Base-by-base conservation (phyloP, 2,329 filamentous ascomycete genomes). In the Talaromyces sp. region DNA sequence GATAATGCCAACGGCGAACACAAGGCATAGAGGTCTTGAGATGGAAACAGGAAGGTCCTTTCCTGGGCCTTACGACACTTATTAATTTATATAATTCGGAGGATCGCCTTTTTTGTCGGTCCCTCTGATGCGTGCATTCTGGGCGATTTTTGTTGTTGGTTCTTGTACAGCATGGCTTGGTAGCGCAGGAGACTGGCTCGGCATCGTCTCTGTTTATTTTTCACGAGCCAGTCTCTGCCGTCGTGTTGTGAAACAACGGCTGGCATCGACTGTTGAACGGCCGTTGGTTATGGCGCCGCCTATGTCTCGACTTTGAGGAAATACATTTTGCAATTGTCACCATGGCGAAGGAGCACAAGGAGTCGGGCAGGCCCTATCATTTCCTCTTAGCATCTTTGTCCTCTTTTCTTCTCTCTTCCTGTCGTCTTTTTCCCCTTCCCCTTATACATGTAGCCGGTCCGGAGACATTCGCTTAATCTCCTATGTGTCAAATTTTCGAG, bases 391-490 rank as follows among this genome's bases (percentile, higher is more conserved):
- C 57, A 63, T 63, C 53, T n/a, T 63, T 60, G 57, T 63, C 55
- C 57, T 8, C 13, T 47, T 15, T 25, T 11, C 4, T 9, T 8
- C 22, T 25, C 3, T 47, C 19, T 3, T 25, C 44, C 8, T 25
- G 1, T 25, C n/a, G 7, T 25, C 22, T 47, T 9, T 11, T 17
- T 8, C 44, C 9, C 19, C 44, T 47, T 47, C 44, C 11, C 27
- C 30, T 7, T 28, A 53, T 22, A 30, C 28, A 53, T 62, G 49
- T 60, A 59, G 57, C 57, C 28, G 53, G 61, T 25, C 58, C 57
- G 60, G 47, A 60, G 57, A 63, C 61, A 63, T 52, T 63, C 61
- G 61, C 47, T 63, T 63, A 39, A 63, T 63, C 32, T 59, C 57
- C 52, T 59, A 42, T 62, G 52, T 62, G 58, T 32, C 33, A 53